Base-by-base conservation (phyloP, 768 basidiomycete species). In the Podaxis sp. region DNA sequence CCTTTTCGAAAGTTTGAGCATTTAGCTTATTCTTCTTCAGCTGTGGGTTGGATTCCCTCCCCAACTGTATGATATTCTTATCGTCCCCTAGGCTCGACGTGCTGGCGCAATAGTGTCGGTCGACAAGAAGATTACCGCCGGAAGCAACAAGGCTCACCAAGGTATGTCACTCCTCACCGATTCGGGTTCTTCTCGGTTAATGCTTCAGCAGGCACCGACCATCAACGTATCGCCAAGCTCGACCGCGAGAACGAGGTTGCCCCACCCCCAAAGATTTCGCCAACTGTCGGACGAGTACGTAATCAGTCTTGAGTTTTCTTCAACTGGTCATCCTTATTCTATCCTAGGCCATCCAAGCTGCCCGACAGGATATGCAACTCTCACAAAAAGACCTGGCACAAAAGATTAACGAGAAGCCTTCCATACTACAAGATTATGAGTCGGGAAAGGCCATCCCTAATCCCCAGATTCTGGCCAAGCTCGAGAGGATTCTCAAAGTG, bases 231-330 rank as follows among this genome's bases (percentile, higher is more conserved):
- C 70, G 94, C 91, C 25, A 95, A 95, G 70, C 87, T 98, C 46
- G 95, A 95, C 73, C 86, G 92, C 47, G 93, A 97, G 67, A 95
- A 98, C 72, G 95, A 96, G 69, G 94, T 96, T 23, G 93, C 94
- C 7, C 94, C 95, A 5, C 95, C 95, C 50, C 66, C 89, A 56
- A 96, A 93, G 76, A 77, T 98, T 64, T 71, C 80, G 1, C 79
- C 86, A 7, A 79, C 78, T 23, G 91, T 91, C 63, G 90, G 91
- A 64, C 87, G 86, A 73, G 91, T 89, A 69, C 46, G 82, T 72
- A 55, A 64, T 52, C 47, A 55, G n/a, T 64, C 38, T 64, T 40
- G 16, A 21, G n/a, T 59, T 36, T 27, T 44, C 27, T 37, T 25
- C 56, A 48, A 57, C 62, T 18, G 42, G 18, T 44, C 35, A 63